Evolutionary conservation across 2,329 filamentous ascomycete species (phyloP).

Genomic region (Ophiognomonia clavigignenti-juglandacearum): DNA sequence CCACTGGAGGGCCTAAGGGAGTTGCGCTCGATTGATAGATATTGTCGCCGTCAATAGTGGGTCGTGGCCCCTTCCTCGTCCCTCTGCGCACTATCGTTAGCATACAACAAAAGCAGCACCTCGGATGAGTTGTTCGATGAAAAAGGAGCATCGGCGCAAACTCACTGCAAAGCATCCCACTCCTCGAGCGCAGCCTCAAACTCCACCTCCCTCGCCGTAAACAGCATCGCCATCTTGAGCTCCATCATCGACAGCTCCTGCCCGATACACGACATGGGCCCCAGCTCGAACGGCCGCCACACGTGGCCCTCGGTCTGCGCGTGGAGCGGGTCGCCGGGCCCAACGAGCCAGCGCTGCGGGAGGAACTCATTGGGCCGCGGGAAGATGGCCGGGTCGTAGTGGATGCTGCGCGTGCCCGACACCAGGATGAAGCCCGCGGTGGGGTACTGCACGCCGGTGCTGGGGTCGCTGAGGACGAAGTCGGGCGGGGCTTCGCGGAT

Average conservation of each 20-base stretch:
- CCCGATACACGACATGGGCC: conserved; percentile 30
- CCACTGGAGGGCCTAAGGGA: conserved; percentile 2
- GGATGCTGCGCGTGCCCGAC: conserved; percentile 21
- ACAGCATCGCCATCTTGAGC: conserved; percentile 24
- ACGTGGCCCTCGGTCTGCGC: conserved; percentile 18
- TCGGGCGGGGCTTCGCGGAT: conserved; percentile 27
- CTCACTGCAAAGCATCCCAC: conserved; percentile 6
- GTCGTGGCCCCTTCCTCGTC: background rate
- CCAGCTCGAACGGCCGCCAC: conserved; percentile 33
- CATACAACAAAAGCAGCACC: background rate
- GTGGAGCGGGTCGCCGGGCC: conserved; percentile 19
- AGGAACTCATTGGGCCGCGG: conserved; percentile 31
- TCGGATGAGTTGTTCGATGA: too few relatives aligned
- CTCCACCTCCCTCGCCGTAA: conserved; percentile 7
- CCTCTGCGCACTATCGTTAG: background rate
- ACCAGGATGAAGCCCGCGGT: conserved; percentile 26
- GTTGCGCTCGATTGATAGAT: conserved; percentile 3
- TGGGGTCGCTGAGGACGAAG: conserved; percentile 29
- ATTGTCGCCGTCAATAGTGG: conserved; percentile 4
- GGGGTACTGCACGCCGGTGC: conserved; percentile 28
- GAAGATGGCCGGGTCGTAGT: conserved; percentile 30
- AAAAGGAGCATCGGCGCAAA: background rate
- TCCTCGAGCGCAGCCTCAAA: conserved; percentile 5
- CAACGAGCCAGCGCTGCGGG: conserved; percentile 38
- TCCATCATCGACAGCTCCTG: conserved; percentile 30